Evolutionary conservation across 345 rosid genomes (phyloP), one percentile per base, ranked within the genome.

Genomic region (Gossypium rotundifolium): DNA sequence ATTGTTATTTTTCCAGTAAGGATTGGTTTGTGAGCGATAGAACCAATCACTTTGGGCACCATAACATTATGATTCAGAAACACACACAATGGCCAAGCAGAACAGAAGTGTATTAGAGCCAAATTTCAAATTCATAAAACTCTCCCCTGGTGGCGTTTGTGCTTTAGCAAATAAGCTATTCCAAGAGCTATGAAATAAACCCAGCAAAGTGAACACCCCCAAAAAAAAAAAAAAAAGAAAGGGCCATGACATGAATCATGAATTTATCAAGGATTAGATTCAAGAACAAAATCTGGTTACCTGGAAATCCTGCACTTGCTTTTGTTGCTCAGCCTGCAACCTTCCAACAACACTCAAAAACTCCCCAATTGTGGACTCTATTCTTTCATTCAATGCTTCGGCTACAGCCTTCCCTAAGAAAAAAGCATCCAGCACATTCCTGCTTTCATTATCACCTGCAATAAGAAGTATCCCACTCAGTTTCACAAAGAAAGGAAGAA

Each of bases 321-420:
- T 94, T 77, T 87, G 98, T 74, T 90, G 98, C 84, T 94, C 97
- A 10, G 93, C 88, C 83, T 92, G 97, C 76, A 94, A 74, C 81
- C 88, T 88, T 29, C 97, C 93, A 20, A 92, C 70, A 3, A 79
- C 76, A 79, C 98, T 74, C 77, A 94, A 80, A 70, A 94, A 78
- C 83, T 94, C 98, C 62, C 97, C 98, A 54, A 90, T 82, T 2
- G 93, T 84, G 3, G 97, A 87, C 82, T 88, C 97, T 29, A 94
- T 42, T 14, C 97, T 84, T 86, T 94, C 97, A 23, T 81, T 92
- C 62, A 94, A 76, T 1, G 94, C 92, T 73, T 94, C 98, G 20
- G 93, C 98, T 57, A 94, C 64, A 81, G 97, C 98, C 80, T 90
- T 94, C 14, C 98, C 97, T 84, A 94, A 79, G 88, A 92, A 94